Conservation (phyloP, 108 stramenopile genomes). For the Nitzschia sp. region DNA sequence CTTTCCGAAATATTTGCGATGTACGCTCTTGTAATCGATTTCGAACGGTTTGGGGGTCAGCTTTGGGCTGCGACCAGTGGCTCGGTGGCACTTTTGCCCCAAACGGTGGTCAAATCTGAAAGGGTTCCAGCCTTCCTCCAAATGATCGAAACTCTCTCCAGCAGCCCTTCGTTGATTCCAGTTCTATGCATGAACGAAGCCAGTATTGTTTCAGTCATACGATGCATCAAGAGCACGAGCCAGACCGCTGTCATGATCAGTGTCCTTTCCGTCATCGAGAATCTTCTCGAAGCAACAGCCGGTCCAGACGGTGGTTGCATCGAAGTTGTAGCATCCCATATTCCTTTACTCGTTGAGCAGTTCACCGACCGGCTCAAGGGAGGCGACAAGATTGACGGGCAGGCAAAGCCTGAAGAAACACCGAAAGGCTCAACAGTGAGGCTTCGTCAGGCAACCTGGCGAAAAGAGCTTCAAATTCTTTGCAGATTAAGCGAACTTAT, state of each 20-base stretch:
- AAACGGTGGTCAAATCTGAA: conserved; percentile 63
- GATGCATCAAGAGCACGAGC: conserved; percentile 64
- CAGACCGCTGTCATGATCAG: conserved; percentile 49
- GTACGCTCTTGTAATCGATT: conserved; percentile 65
- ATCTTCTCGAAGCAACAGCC: conserved; percentile 50
- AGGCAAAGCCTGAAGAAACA: not conserved
- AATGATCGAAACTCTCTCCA: conserved; percentile 61
- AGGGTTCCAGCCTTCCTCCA: conserved; percentile 68
- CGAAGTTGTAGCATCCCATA: conserved; percentile 25
- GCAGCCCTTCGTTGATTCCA: conserved; percentile 43
- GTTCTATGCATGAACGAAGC: conserved; percentile 45
- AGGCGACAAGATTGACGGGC: not conserved
- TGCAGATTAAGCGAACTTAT: conserved; percentile 71
- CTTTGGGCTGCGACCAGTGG: conserved; percentile 63
- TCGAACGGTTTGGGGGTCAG: conserved; percentile 30
- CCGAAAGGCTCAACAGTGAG: conserved; percentile 3
- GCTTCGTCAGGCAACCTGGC: conserved; percentile 32
- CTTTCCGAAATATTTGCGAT: conserved; percentile 61
- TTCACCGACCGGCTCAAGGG: conserved; percentile 53
- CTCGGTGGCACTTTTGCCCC: conserved; percentile 67
- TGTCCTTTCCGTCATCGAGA: conserved; percentile 63
- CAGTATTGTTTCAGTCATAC: conserved; percentile 56
- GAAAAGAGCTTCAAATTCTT: conserved; percentile 65
- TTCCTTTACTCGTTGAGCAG: conserved; percentile 62
- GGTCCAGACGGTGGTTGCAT: conserved; percentile 5